These are phyloP conservation scores for Crithidia brevicula DNA, from an alignment of 208 protist genomes.

Conservation along the genomic window DNA sequence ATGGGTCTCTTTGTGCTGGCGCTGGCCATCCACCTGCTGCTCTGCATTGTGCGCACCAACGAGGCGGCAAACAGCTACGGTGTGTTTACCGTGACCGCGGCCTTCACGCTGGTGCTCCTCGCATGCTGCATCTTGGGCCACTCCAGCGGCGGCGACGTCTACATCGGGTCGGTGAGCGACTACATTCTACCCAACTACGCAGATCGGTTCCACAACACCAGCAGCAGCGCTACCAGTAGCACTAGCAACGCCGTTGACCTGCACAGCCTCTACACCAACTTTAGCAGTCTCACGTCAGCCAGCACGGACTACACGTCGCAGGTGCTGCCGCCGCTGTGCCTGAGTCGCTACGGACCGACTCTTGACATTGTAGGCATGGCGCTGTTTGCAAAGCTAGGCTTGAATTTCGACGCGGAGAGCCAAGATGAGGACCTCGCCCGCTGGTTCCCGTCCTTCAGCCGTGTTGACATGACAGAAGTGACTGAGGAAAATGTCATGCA, in stretches of 20 bases:
- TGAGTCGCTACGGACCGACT: conserved; percentile 29
- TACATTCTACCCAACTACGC: conserved; percentile 34
- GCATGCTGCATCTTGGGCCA: conserved; percentile 57
- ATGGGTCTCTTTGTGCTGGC: conserved; percentile 64
- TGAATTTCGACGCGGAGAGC: conserved; percentile 33
- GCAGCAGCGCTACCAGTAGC: neutral
- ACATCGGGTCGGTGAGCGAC: conserved; percentile 38
- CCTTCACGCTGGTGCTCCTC: conserved; percentile 48
- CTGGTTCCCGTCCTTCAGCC: conserved; percentile 61
- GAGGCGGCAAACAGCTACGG: conserved; percentile 55
- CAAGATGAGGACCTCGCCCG: conserved; percentile 44
- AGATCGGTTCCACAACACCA: conserved; percentile 10
- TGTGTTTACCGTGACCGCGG: conserved; percentile 34
- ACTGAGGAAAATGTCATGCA: conserved; percentile 24
- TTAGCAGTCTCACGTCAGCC: neutral
- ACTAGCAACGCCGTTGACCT: neutral
- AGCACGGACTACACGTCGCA: conserved; percentile 5
- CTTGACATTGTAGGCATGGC: conserved; percentile 64
- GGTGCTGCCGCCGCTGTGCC: conserved; percentile 45
- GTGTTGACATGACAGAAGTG: conserved; percentile 7
- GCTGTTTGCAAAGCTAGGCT: conserved; percentile 63
- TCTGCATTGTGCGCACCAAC: conserved; percentile 52
- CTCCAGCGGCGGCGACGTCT: conserved; percentile 24
- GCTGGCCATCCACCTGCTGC: conserved; percentile 52
- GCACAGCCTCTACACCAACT: neutral